Base-by-base conservation (phyloP, 2,329 filamentous ascomycete species). In the Apiospora rasikravindrae region DNA sequence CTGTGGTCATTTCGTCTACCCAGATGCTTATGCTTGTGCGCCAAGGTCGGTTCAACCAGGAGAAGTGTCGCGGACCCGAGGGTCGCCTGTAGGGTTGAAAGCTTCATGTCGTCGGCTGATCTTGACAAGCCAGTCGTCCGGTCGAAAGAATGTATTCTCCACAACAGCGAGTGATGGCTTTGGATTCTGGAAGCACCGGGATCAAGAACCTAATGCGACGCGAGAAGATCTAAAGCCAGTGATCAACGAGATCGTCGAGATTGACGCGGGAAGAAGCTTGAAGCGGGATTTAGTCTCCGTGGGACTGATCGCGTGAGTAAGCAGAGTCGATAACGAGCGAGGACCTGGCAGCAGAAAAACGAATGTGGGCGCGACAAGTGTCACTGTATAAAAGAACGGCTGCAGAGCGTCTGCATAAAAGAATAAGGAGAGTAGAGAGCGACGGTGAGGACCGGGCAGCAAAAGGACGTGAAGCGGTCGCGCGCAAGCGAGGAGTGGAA, bases 11-110 rank as follows among this genome's bases (percentile, higher is more conserved):
- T 79, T 64, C 80, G 81, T 71, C 78, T 78, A 40, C 79, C 75
- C 71, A 82, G 80, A 71, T 84, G 82, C 72, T 82, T 82, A 70
- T 81, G 78, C 57, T 78, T 78, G 71, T 78, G 80, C 64, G 82
- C 80, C 70, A 81, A 79, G 70, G 82, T 79, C 66, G 80, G 81
- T n/a, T 64, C 57, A 19, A n/a, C 33, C 57, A 64, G 57, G 11
- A 64, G 33, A 14, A 64, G 57, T 37, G 57, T 29, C 6, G 33
- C 57, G 40, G 57, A 64, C 57, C 57, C 57, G 57, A 64, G 33
- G 57, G 57, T n/a, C 57, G 57, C 57, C 10, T 64, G 57, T 40
- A 64, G 8, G n/a, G 57, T 22, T 11, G 57, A 64, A n/a, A 64
- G 57, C 57, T 40, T 64, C 57, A 64, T 64, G 22, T 64, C 57